phyloP scores from a whole-genome alignment of 2,329 filamentous ascomycete species.

The Teratosphaeria nubilosa region DNA sequence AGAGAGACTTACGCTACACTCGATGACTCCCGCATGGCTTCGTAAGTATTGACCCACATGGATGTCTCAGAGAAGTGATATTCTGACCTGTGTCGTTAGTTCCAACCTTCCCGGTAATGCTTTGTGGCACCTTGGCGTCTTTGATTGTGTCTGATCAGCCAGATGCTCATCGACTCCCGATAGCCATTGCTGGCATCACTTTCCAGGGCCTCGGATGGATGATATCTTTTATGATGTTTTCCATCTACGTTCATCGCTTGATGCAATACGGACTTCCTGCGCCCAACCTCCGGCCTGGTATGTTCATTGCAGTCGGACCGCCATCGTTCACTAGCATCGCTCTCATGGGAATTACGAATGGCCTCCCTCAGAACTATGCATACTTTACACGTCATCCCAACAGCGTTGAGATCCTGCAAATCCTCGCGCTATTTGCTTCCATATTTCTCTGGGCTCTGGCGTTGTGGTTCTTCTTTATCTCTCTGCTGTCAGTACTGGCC shows the following conservation, averaged over 20 bases:
- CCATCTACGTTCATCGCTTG: constrained; percentile 30
- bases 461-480: constrained; percentile 36
- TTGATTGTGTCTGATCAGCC: constrained; percentile 27
- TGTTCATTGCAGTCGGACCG: constrained; percentile 44
- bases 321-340: background rate
- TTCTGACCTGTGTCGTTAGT: background rate
- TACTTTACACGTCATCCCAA: constrained; percentile 16
- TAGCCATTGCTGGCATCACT: constrained; percentile 35
- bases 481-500: constrained; percentile 9
- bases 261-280: constrained; percentile 35
- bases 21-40: background rate
- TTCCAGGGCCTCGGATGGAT: constrained; percentile 39
- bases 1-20: background rate
- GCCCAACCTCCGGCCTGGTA: constrained; percentile 30
- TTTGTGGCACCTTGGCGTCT: constrained; percentile 25
- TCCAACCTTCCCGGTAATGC: background rate
- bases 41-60: background rate
- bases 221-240: constrained; percentile 34
- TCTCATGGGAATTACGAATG: background rate
- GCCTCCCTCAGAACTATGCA: constrained; percentile 1
- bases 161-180: constrained; percentile 25
- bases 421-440: constrained; percentile 18
- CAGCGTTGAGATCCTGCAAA: constrained; percentile 12
- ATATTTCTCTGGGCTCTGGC: constrained; percentile 41
- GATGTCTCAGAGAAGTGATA: background rate